Evolutionary conservation across 2,329 filamentous ascomycete genomes (phyloP).

Genomic region (Nigrospora oryzae): DNA sequence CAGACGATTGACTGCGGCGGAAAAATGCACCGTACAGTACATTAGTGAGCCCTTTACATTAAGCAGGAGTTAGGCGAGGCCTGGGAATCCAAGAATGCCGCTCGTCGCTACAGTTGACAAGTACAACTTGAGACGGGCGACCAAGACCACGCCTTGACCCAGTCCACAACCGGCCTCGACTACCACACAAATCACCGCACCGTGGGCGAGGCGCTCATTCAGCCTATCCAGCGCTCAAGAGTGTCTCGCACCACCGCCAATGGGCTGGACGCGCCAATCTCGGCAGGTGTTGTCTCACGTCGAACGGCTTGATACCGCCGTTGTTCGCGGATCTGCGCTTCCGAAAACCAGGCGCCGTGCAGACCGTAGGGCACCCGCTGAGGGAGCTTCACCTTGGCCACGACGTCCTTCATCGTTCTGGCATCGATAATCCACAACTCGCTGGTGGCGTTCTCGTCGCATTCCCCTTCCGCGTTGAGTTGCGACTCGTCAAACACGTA

Average conservation of each 20-base stretch:
- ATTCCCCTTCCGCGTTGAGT: constrained; percentile 40
- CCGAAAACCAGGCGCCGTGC: constrained; percentile 54
- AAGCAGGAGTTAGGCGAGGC: too few relatives aligned
- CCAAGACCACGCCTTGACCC: too few relatives aligned
- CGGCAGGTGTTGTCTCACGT: constrained; percentile 7
- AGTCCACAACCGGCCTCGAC: too few relatives aligned
- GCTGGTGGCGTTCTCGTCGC: constrained; percentile 33
- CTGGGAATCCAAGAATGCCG: too few relatives aligned
- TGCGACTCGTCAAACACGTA: constrained; percentile 65
- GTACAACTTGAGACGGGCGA: too few relatives aligned
- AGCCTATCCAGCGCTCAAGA: constrained; percentile 16
- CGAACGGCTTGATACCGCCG: constrained; percentile 17
- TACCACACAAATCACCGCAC: background rate
- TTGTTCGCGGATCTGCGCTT: constrained; percentile 42
- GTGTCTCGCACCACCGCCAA: constrained; percentile 14
- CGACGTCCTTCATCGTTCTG: constrained; percentile 49
- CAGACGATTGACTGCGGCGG: too few relatives aligned
- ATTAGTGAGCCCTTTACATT: too few relatives aligned
- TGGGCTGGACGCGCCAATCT: constrained; percentile 12
- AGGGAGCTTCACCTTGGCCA: constrained; percentile 50
- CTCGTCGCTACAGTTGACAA: too few relatives aligned
- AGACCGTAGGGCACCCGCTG: constrained; percentile 64
- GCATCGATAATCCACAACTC: constrained; percentile 66
- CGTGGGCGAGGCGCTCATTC: background rate
- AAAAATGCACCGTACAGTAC: too few relatives aligned